Evolutionary conservation across 1,284 basidiomycete genomes (phyloP), one percentile per base, ranked within the genome.

Genomic region (Dichomitus squalens): DNA sequence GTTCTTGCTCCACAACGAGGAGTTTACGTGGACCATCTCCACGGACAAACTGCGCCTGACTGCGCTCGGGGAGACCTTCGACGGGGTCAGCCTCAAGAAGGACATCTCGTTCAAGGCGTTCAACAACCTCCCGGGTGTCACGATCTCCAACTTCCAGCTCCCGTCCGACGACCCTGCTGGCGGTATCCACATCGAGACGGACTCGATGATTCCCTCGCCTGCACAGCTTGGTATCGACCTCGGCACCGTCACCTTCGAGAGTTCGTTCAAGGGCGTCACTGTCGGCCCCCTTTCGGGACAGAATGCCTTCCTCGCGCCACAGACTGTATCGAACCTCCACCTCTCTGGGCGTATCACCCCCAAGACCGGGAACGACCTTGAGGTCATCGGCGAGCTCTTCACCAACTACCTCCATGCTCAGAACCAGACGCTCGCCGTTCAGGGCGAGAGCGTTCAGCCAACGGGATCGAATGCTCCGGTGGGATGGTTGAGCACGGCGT

Each of bases 191-290:
- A 86, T 92, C 55, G 82, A 83, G 58, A 87, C 88, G 3, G 84
- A 86, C 67, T 79, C 87, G 0, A 57, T 72, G 9, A 92, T 92
- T 61, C 87, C 88, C 1, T 91, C 87, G 18, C 78, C 83, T 55
- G 77, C 73, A 81, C 85, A 91, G 64, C 73, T 92, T 36, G 88
- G 90, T 34, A 89, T 92, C 60, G 80, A 89, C 64, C 76, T 92
- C 36, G 90, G 89, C 35, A 84, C 81, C 3, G 86, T 87, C 43
- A 80, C 78, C 16, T 92, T 92, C 76, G 76, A 83, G 55, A 76
- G 82, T 8, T 84, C 80, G 72, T 91, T 85, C 68, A 72, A 83
- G 51, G 76, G 77, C 12, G 65, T 76, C 25, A 72, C 87, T 58
- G 83, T 87, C 52, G 62, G 62, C 50, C 84, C 84, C 44, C 72